A percentile compares a stretch with the other conserved stretches of the same genome.
phyloP scores from a whole-genome alignment of 495 filamentous ascomycete genomes.

The Xylona heveae region DNA sequence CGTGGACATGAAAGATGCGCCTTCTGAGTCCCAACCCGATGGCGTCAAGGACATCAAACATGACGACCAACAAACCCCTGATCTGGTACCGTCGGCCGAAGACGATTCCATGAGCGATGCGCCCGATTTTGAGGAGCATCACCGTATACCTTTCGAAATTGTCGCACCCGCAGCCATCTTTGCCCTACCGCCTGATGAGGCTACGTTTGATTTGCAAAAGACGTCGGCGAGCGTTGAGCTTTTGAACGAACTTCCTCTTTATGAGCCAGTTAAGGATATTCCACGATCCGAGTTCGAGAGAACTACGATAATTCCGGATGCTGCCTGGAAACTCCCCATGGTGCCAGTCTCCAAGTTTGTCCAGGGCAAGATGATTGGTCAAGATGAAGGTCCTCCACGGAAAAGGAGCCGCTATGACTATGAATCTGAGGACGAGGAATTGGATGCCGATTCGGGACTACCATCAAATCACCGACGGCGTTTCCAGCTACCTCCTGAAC shows the following conservation, averaged over 20 bases:
- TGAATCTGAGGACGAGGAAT: constrained; percentile 40
- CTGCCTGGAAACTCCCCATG: constrained; percentile 51
- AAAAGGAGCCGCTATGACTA: constrained; percentile 70
- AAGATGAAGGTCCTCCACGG: constrained; percentile 38
- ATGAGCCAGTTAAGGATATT: constrained; percentile 38
- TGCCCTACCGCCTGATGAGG: constrained; percentile 57
- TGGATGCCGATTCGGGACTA: constrained; percentile 10
- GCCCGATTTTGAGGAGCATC: constrained; percentile 21
- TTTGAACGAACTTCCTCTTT: constrained; percentile 68
- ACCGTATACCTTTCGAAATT: constrained; percentile 21
- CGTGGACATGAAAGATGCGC: constrained; percentile 3
- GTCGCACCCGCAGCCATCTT: constrained; percentile 60
- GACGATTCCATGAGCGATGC: constrained; percentile 30
- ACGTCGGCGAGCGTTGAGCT: constrained; percentile 61
- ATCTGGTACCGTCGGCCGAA: constrained; percentile 43
- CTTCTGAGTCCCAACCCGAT: background rate
- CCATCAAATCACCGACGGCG: constrained; percentile 6
- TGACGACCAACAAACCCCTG: constrained; percentile 37
- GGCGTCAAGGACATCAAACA: background rate
- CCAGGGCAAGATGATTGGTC: constrained; percentile 54
- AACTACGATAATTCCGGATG: constrained; percentile 39
- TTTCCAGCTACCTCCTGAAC: constrained; percentile 35
- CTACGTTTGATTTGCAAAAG: constrained; percentile 54
- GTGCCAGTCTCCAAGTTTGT: constrained; percentile 77
- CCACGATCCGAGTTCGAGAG: constrained; percentile 30